Base-by-base conservation (phyloP, 441 rosid genomes). In the Aleurites moluccanus region DNA sequence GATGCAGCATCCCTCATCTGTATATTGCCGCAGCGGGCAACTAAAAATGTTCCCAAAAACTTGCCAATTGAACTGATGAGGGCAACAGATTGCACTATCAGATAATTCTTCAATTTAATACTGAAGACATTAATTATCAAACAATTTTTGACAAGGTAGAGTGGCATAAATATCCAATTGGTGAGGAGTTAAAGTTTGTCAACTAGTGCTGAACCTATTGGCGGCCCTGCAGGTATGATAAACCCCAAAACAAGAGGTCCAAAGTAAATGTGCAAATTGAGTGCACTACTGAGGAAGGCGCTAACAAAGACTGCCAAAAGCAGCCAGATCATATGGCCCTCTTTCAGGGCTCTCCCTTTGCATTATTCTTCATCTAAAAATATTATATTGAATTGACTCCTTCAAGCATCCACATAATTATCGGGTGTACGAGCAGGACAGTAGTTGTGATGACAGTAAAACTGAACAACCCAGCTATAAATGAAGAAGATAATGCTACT, bases 111-210 rank as follows among this genome's bases (percentile, higher is more conserved):
- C 45, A 84, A 49, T 35, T 77, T 71, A 21, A 78, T 59, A 20
- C 53, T 59, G 68, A 69, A 78, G 14, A 84, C 45, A 18, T 82
- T 45, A 56, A 70, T 82, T 55, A 71, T 38, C 63, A 78, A 63
- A 14, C 84, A 81, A 49, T 73, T 66, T 53, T 72, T 80, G 21
- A 77, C 67, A 59, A 80, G 75, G 77, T 74, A 82, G 35, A 75
- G 53, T 15, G 87, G 87, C 82, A 74, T 78, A 38, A 84, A 77
- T 52, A 82, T 35, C 68, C 73, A 44, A 9, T 77, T 55, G 28
- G 67, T 73, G 65, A 82, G 64, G 64, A 84, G 72, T 33, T 82
- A 84, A 47, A 82, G 81, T 74, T 75, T 82, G 33, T 84, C 84
- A 52, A 78, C 81, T 15, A 84, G 23, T 18, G 83, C 73, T 30